Percentiles rank a stretch among this genome's conserved stretches.
phyloP scores from a whole-genome alignment of 2,329 filamentous ascomycete genomes.

The Monascus ruber region DNA sequence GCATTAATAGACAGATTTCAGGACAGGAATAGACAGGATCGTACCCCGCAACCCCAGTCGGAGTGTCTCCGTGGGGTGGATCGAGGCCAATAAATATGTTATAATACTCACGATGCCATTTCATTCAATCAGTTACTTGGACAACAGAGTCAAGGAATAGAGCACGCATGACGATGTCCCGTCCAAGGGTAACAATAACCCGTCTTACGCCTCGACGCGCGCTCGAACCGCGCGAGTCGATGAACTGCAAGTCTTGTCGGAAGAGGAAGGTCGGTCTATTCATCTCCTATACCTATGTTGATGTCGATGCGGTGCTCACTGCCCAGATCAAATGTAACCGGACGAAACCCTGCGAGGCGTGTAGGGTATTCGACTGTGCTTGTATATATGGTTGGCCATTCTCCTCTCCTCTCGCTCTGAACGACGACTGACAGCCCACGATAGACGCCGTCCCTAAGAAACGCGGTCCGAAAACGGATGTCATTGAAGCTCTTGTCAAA shows the following conservation, averaged over 20 bases:
- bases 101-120: no score
- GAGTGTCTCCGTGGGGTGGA: no score
- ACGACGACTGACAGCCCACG: no score
- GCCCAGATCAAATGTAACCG: conserved; percentile 82
- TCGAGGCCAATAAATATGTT: no score
- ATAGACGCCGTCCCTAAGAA: conserved; percentile 77
- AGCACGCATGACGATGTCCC: conserved; percentile 42
- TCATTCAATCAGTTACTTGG: no score
- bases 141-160: no score
- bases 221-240: conserved; percentile 72
- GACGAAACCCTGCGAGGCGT: conserved; percentile 74
- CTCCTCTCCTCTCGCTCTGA: not conserved
- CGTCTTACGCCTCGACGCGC: conserved; percentile 59
- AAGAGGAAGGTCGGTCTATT: conserved; percentile 64
- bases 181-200: conserved; percentile 72
- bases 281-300: conserved; percentile 4
- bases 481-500: conserved; percentile 72
- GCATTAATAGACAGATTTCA: no score
- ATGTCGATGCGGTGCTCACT: conserved; percentile 6
- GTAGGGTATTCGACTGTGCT: conserved; percentile 76
- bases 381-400: conserved; percentile 67
- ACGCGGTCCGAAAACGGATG: conserved; percentile 79
- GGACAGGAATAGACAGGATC: no score
- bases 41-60: no score
- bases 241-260: conserved; percentile 92